Base-by-base conservation (phyloP, 2,329 filamentous ascomycete species). In the Ophiostoma novo-ulmi region DNA sequence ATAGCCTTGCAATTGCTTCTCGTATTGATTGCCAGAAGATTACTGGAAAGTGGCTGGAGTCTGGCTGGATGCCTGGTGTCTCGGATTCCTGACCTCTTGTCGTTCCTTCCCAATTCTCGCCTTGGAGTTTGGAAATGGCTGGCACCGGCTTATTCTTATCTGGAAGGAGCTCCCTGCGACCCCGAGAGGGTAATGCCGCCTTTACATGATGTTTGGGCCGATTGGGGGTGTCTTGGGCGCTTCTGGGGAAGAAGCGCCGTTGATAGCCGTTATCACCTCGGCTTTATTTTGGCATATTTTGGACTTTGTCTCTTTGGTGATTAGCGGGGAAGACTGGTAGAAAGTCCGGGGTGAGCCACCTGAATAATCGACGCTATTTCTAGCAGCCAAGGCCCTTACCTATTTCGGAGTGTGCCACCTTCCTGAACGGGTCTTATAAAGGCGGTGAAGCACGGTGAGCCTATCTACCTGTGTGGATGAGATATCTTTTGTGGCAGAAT, bases 111-210 rank as follows among this genome's bases (percentile, higher is more conserved):
- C 69, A 20, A 13, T 48, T 67, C 67, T 64, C 48, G 14, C 31
- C 7, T 39, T 64, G 17, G 31, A 5, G 4, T 35, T 38, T 64
- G 31, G 14, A 14, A 36, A 39, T 71, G 72, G 72, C 71, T 73
- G 70, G 71, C 72, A 36, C 65, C 72, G 72, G 72, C 72, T 72
- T 71, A 71, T 71, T 68, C 44, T 61, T 67, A 36, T 69, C 38
- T 22, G 70, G 48, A 67, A 71, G 70, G 67, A 48, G 67, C 70
- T 69, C 35, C 22, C 26, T 52, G n/a, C 36, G 63, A 20, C 69
- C 69, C 44, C 65, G 63, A 66, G 52, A n/a, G 52, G 58, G 3
- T 64, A 55, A n/a, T 68, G 64, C 38, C 65, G 61, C 14, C 35
- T 38, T 5, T 64, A n/a, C 61, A 65, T 39, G 63, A 65, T n/a